Evolutionary conservation across 2,329 filamentous ascomycete genomes (phyloP).

Genomic region (Annulohypoxylon truncatum): DNA sequence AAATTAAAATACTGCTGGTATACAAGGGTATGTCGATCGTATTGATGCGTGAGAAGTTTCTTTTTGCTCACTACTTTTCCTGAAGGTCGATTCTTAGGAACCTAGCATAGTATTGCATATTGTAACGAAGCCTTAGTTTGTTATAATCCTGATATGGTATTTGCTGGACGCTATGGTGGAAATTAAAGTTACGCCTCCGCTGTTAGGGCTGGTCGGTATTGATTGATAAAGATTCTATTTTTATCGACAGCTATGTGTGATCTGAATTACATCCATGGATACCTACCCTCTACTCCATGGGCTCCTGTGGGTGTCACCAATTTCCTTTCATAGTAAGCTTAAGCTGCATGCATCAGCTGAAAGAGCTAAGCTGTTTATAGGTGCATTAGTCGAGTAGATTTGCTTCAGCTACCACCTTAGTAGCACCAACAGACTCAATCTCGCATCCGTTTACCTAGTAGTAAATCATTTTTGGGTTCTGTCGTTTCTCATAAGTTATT

Average conservation of each 20-base stretch:
- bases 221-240: conserved; percentile 21
- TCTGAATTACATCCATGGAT: background rate
- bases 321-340: conserved; percentile 3
- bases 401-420: background rate
- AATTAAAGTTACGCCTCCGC: background rate
- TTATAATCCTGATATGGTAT: too few relatives aligned
- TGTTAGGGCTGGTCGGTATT: conserved; percentile 1
- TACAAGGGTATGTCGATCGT: background rate
- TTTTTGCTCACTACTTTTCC: too few relatives aligned
- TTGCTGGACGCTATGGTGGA: too few relatives aligned
- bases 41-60: background rate
- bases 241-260: conserved; percentile 6
- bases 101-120: too few relatives aligned
- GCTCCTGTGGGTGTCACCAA: background rate
- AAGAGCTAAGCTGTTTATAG: background rate
- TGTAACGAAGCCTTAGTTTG: too few relatives aligned
- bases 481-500: background rate
- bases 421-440: background rate
- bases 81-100: too few relatives aligned
- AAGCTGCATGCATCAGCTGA: background rate
- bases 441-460: background rate
- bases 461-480: background rate
- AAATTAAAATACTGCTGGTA: background rate
- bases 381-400: background rate
- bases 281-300: background rate